Evolutionary conservation across 805 yeast genomes (phyloP).

Genomic region (Kazachstania psychrophila): DNA sequence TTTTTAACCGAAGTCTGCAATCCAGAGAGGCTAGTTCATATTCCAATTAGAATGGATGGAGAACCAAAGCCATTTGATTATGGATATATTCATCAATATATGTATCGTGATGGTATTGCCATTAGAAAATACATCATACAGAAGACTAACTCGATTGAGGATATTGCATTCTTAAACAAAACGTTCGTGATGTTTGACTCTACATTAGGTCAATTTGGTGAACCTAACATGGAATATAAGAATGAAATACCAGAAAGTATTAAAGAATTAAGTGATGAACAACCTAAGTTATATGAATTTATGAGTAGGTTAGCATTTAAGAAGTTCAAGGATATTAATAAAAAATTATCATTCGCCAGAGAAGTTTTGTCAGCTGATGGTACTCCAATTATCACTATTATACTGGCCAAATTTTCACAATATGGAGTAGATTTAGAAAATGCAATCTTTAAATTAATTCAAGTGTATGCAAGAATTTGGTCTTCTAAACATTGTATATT

Average conservation of each 20-base stretch:
- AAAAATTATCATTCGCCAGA: constrained; percentile 39
- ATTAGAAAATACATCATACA: constrained; percentile 24
- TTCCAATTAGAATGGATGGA: constrained; percentile 14
- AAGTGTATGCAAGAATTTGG: constrained; percentile 63
- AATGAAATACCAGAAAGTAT: constrained; percentile 48
- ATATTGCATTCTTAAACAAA: constrained; percentile 14
- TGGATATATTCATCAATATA: constrained; percentile 38
- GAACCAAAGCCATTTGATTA: constrained; percentile 22
- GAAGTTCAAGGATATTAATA: constrained; percentile 32
- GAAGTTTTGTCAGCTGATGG: constrained; percentile 69
- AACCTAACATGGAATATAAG: constrained; percentile 47
- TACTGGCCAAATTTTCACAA: constrained; percentile 33
- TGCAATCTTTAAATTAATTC: constrained; percentile 50
- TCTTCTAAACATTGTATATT: constrained; percentile 53
- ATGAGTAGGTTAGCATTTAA: constrained; percentile 58
- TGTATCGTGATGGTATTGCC: constrained; percentile 41
- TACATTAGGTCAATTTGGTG: constrained; percentile 43
- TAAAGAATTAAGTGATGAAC: constrained; percentile 40
- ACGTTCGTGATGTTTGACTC: constrained; percentile 39
- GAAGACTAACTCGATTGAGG: constrained; percentile 12
- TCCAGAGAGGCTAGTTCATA: constrained; percentile 14
- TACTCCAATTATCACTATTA: constrained; percentile 53
- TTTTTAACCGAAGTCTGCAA: constrained; percentile 35
- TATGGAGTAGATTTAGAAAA: constrained; percentile 38
- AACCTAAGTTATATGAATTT: constrained; percentile 55